Percentiles rank a stretch among this genome's conserved stretches.
Evolutionary conservation across 2,329 filamentous ascomycete species (phyloP).

Genomic region (Trichoderma endophyticum): DNA sequence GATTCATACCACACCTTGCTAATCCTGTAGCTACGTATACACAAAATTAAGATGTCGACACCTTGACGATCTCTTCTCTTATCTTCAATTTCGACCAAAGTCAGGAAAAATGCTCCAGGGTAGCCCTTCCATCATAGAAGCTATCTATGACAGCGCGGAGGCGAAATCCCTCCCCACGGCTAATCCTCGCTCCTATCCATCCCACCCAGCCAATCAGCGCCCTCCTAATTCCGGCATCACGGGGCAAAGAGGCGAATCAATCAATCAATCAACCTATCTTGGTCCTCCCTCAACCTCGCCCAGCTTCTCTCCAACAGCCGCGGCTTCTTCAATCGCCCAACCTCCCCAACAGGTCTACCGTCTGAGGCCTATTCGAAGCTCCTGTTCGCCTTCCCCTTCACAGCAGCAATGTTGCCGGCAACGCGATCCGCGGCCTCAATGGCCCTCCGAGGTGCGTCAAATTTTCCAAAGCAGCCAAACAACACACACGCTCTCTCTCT

Average conservation of each 20-base stretch:
- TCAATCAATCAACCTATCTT: not conserved
- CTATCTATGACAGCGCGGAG: not conserved
- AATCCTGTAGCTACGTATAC: not conserved
- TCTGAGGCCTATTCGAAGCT: constrained; percentile 22
- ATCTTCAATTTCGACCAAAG: not conserved
- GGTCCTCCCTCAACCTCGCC: constrained; percentile 15
- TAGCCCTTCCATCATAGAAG: not conserved
- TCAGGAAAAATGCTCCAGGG: not conserved
- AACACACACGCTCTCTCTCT: not conserved
- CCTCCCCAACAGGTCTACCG: constrained; percentile 17
- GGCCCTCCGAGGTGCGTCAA: constrained; percentile 49
- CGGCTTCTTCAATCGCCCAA: constrained; percentile 3
- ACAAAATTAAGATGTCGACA: not conserved
- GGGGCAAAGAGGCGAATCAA: constrained; percentile 30
- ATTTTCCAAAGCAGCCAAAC: constrained; percentile 17
- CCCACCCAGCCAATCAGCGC: constrained; percentile 30
- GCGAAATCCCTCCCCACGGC: constrained; percentile 21
- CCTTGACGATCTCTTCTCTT: not conserved
- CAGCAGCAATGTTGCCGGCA: constrained; percentile 44
- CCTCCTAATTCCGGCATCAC: constrained; percentile 28
- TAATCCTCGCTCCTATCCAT: constrained; percentile 29
- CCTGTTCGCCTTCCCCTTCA: not conserved
- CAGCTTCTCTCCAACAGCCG: constrained; percentile 10
- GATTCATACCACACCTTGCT: not conserved
- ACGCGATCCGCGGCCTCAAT: constrained; percentile 51